Percentiles rank a stretch among this genome's conserved stretches.
These are phyloP conservation scores for Raphanus sativus DNA, from an alignment of 345 rosid species.

Conservation along the genomic window DNA sequence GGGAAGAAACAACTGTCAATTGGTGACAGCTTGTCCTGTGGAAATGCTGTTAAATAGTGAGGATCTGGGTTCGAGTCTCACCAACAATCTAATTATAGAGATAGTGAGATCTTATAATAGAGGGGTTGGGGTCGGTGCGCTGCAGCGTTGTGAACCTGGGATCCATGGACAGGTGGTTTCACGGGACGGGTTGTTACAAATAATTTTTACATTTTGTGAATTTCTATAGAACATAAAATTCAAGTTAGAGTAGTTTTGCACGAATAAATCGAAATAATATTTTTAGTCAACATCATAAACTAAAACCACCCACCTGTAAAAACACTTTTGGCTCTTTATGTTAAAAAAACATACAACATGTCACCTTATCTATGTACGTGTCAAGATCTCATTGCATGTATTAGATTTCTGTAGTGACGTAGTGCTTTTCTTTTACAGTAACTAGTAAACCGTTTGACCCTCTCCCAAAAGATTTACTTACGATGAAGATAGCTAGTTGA, in stretches of 20 bases:
- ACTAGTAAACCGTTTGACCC: background rate
- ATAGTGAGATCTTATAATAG: no score
- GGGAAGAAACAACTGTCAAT: background rate
- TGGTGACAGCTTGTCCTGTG: no score
- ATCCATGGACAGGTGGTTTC: no score
- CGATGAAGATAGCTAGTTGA: background rate
- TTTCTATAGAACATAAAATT: background rate
- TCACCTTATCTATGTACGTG: slow-evolving; percentile 24
- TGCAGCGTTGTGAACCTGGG: no score
- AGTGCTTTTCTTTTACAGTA: slow-evolving; percentile 5
- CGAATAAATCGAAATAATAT: background rate
- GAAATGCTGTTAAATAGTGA: no score
- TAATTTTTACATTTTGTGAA: background rate
- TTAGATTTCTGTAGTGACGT: slow-evolving; percentile 22
- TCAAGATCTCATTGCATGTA: background rate
- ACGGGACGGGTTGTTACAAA: no score
- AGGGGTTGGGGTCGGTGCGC: no score
- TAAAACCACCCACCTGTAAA: background rate
- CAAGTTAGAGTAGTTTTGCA: background rate
- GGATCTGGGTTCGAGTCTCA: no score
- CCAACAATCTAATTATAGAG: no score
- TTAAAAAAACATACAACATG: background rate
- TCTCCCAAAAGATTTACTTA: background rate
- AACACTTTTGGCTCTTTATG: background rate
- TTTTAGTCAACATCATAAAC: background rate